phyloP scores from a whole-genome alignment of 768 basidiomycete genomes.

The Termitomyces sp. region DNA sequence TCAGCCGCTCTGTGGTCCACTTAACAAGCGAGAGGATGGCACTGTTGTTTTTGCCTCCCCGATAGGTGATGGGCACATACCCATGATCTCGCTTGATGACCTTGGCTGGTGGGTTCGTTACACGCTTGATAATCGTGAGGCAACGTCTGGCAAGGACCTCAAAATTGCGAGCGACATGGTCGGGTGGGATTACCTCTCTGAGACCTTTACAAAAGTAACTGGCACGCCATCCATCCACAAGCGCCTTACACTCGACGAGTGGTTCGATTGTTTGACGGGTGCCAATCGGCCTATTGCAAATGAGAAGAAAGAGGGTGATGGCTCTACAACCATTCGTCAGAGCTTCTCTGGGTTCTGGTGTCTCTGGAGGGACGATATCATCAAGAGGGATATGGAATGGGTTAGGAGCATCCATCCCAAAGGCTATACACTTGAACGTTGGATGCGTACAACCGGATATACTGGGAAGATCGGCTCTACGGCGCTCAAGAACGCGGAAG shows the following conservation, averaged over 20 bases:
- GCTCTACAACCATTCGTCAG: constrained; percentile 26
- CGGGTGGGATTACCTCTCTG: constrained; percentile 29
- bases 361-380: constrained; percentile 35
- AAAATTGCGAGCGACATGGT: constrained; percentile 31
- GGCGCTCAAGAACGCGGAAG: constrained; percentile 26
- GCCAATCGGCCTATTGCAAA: constrained; percentile 25
- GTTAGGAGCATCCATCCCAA: constrained; percentile 32
- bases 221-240: constrained; percentile 28
- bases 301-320: constrained; percentile 22
- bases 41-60: constrained; percentile 34
- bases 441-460: constrained; percentile 34
- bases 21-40: constrained; percentile 31
- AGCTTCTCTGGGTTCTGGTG: constrained; percentile 41
- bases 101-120: constrained; percentile 36
- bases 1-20: constrained; percentile 26
- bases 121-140: constrained; percentile 28
- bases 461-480: constrained; percentile 16
- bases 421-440: constrained; percentile 29
- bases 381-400: constrained; percentile 40
- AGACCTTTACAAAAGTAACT: constrained; percentile 32
- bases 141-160: constrained; percentile 30
- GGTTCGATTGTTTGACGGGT: constrained; percentile 23
- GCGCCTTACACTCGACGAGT: constrained; percentile 26
- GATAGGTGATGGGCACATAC: constrained; percentile 27
- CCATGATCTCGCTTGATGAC: constrained; percentile 33